phyloP scores from a whole-genome alignment of 805 yeast genomes.

The Candida railenensis region DNA sequence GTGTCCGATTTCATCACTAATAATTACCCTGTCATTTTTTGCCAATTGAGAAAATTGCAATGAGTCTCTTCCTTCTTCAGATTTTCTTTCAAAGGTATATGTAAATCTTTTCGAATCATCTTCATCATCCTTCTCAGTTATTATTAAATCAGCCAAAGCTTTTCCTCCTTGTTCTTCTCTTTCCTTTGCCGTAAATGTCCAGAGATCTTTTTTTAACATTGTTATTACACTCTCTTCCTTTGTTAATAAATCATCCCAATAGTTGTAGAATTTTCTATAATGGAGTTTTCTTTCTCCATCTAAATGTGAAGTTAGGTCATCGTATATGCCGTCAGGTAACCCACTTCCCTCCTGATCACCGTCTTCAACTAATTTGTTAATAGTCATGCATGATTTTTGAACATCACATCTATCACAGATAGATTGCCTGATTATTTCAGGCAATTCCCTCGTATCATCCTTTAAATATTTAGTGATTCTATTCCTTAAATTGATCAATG shows the following conservation, averaged over 20 bases:
- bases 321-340: slow-evolving; percentile 46
- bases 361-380: slow-evolving; percentile 56
- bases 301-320: slow-evolving; percentile 51
- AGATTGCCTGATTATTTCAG: slow-evolving; percentile 51
- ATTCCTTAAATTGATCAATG: slow-evolving; percentile 72
- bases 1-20: slow-evolving; percentile 81
- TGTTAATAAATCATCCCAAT: slow-evolving; percentile 73
- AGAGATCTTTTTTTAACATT: slow-evolving; percentile 58
- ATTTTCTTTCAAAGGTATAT: slow-evolving; percentile 50
- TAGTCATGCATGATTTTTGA: slow-evolving; percentile 60
- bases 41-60: slow-evolving; percentile 47
- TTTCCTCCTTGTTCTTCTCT: slow-evolving; percentile 63
- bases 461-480: slow-evolving; percentile 58
- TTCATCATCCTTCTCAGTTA: slow-evolving; percentile 27
- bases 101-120: slow-evolving; percentile 28
- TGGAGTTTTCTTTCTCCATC: slow-evolving; percentile 19
- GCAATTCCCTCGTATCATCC: slow-evolving; percentile 50
- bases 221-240: slow-evolving; percentile 67
- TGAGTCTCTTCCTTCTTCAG: slow-evolving; percentile 11
- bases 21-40: slow-evolving; percentile 60
- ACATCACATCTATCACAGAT: slow-evolving; percentile 63
- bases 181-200: slow-evolving; percentile 58
- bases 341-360: slow-evolving; percentile 60
- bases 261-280: slow-evolving; percentile 57
- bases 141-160: slow-evolving; percentile 51